Conservation (phyloP, 2,329 filamentous ascomycete species). For the Polytolypa hystricis region DNA sequence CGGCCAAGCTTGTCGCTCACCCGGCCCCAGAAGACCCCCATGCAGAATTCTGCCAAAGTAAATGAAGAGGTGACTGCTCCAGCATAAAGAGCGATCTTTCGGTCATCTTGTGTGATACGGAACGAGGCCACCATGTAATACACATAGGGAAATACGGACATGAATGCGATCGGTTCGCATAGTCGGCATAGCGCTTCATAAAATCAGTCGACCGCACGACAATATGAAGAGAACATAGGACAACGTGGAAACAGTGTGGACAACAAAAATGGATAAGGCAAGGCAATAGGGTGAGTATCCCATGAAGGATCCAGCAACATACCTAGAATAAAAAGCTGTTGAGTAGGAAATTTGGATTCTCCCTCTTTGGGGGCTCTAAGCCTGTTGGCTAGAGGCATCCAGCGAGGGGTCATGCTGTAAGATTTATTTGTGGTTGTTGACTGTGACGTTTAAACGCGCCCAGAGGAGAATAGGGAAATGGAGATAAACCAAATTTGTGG, state of each 20-base stretch:
- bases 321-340: slow-evolving; percentile 48
- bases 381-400: slow-evolving; percentile 1
- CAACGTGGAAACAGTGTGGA: neutral
- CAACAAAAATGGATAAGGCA: too few relatives aligned
- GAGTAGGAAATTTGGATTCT: slow-evolving; percentile 43
- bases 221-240: neutral
- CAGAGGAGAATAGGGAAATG: neutral
- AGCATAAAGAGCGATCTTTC: slow-evolving; percentile 79
- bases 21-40: slow-evolving; percentile 84
- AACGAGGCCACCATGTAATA: slow-evolving; percentile 97
- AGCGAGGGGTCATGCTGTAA: neutral
- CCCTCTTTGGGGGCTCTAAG: slow-evolving; percentile 14
- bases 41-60: slow-evolving; percentile 88
- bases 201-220: neutral
- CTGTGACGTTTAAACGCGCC: too few relatives aligned
- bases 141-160: slow-evolving; percentile 98
- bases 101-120: slow-evolving; percentile 65
- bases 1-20: slow-evolving; percentile 85
- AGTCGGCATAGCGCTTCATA: slow-evolving; percentile 73
- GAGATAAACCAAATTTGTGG: too few relatives aligned
- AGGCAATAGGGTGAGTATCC: too few relatives aligned
- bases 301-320: slow-evolving; percentile 15
- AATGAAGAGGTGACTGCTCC: slow-evolving; percentile 96
- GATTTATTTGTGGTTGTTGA: too few relatives aligned
- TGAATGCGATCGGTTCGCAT: slow-evolving; percentile 97